Conservation (phyloP, 805 yeast genomes). For the Pichia heedii region DNA sequence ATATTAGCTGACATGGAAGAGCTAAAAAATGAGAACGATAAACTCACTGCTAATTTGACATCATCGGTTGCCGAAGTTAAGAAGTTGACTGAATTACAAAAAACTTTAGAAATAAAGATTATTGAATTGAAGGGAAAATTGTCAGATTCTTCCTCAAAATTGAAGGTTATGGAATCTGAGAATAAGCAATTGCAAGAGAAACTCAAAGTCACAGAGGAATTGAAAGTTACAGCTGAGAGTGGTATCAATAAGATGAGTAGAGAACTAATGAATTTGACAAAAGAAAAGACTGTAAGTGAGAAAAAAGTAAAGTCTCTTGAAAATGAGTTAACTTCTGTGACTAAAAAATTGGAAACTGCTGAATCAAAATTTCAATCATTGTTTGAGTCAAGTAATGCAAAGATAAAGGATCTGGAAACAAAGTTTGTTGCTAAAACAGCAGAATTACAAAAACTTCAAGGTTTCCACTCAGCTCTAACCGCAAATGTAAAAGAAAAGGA, state of each 20-base stretch:
- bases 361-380: conserved; percentile 20
- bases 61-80: conserved; percentile 21
- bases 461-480: conserved; percentile 21
- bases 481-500: conserved; percentile 17
- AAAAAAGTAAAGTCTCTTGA: conserved; percentile 34
- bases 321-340: conserved; percentile 28
- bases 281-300: conserved; percentile 46
- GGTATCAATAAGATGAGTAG: conserved; percentile 88
- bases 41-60: conserved; percentile 15
- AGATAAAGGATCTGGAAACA: conserved; percentile 16
- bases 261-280: conserved; percentile 61
- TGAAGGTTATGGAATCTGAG: conserved; percentile 14
- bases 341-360: conserved; percentile 29
- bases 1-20: conserved; percentile 27
- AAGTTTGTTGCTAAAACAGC: conserved; percentile 9
- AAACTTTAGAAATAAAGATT: conserved; percentile 30
- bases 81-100: conserved; percentile 15
- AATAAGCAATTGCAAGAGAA: conserved; percentile 24
- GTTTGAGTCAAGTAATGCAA: conserved; percentile 16
- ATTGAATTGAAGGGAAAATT: conserved; percentile 12
- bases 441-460: conserved; percentile 16
- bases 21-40: conserved; percentile 22
- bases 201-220: conserved; percentile 25
- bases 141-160: conserved; percentile 15
- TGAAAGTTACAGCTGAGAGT: conserved; percentile 51